Base-by-base conservation (phyloP, 768 basidiomycete species). In the Phanerochaete carnosa region DNA sequence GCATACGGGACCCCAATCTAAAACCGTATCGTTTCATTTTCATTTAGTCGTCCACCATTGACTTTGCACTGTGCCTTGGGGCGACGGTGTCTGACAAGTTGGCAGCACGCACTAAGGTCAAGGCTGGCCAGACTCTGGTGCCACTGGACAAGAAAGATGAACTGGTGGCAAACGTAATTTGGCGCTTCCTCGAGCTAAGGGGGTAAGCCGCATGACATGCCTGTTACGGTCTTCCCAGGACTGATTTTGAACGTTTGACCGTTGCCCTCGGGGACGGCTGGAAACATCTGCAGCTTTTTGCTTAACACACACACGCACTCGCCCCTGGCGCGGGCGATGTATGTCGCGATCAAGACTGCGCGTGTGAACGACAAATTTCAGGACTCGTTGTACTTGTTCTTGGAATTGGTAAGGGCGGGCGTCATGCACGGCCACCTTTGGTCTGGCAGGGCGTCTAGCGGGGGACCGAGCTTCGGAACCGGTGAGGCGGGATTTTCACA, bases 91-190 rank as follows among this genome's bases (percentile, higher is more conserved):
- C 85, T 45, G 92, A 95, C 58, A 87, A 87, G 66, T 80, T 90
- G 23, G 95, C 97, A 0, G 73, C 76, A 43, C 87, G 94, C 45
- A 98, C 96, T 51, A 90, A 89, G 73, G 80, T 82, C 43, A 90
- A 87, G 76, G 68, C 72, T n/a, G 78, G 68, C 54, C 65, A 74
- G 32, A 68, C 76, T 28, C 68, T 66, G 37, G 68, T 67, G 6
- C 82, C 86, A 16, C 80, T 99, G 28, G 96, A 98, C 62, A 98
- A 97, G 78, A 98, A 98, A 77, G 97, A 99, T 68, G 97, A 99
- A 73, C 81, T 97, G 0, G 97, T 99, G 3, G 95, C 95, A 8
- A 99, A 99, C 70, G 95, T 96, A 28, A 92, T 99, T 58, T 98
- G 95, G 95, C 86, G 96, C 56, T 98, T 98, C 83, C 83, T 99